Evolutionary conservation across 2,329 filamentous ascomycete genomes (phyloP).

Genomic region (Aspergillus hortae): DNA sequence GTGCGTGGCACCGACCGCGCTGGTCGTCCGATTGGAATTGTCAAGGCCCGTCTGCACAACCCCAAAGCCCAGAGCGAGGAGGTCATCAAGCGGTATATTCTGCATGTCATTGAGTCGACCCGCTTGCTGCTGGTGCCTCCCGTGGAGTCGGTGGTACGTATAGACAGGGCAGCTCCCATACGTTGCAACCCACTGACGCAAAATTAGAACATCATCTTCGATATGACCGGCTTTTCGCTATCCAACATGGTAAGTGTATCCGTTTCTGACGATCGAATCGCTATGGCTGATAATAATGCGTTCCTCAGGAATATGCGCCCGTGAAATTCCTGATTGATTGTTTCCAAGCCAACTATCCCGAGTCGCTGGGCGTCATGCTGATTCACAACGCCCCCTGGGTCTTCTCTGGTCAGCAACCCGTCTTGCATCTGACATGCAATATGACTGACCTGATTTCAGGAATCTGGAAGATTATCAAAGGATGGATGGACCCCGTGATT

Average conservation of each 20-base stretch:
- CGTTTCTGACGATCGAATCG: not conserved
- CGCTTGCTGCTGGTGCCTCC: conserved; percentile 72
- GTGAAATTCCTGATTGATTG: conserved; percentile 99
- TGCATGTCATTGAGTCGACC: conserved; percentile 91
- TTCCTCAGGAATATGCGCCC: conserved; percentile 73
- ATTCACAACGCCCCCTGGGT: conserved; percentile 92
- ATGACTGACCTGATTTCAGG: conserved; percentile 44
- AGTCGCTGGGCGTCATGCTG: conserved; percentile 81
- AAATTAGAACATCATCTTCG: conserved; percentile 77
- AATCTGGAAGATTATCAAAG: conserved; percentile 88
- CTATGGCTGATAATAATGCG: not conserved
- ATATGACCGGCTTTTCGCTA: conserved; percentile 89
- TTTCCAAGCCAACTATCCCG: conserved; percentile 96
- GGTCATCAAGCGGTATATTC: conserved; percentile 79
- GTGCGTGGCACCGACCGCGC: conserved; percentile 79
- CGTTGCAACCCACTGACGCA: not conserved
- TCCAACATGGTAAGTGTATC: conserved; percentile 75
- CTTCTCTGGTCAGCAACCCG: conserved; percentile 66
- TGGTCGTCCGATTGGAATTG: conserved; percentile 78
- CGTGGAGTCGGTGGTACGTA: conserved; percentile 76
- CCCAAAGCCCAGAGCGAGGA: conserved; percentile 81
- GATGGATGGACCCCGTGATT: conserved; percentile 95
- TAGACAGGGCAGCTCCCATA: conserved; percentile 10
- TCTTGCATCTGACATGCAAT: not conserved
- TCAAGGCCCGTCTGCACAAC: conserved; percentile 75